phyloP scores from a whole-genome alignment of 2,329 filamentous ascomycete species.

The Xylaria sp. region DNA sequence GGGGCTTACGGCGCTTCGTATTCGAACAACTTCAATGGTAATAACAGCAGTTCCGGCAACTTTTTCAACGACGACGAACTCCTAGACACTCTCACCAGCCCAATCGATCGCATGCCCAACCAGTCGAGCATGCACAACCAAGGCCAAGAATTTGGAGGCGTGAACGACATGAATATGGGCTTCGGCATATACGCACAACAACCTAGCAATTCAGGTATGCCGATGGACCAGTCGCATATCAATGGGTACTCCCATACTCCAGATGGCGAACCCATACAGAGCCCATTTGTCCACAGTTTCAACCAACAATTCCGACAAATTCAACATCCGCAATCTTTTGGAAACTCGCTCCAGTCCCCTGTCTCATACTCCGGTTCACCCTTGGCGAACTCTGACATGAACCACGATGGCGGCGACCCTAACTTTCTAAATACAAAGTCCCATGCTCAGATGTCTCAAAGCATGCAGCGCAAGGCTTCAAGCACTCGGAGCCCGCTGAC shows the following conservation, averaged over 20 bases:
- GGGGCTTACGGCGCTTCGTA: constrained; percentile 71
- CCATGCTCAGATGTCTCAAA: constrained; percentile 68
- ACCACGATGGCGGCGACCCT: constrained; percentile 61
- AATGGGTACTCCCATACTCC: constrained; percentile 91
- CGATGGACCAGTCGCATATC: constrained; percentile 75
- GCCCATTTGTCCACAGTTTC: constrained; percentile 84
- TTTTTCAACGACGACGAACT: constrained; percentile 94
- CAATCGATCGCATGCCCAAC: constrained; percentile 58
- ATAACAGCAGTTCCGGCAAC: constrained; percentile 70
- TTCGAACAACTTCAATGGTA: constrained; percentile 68
- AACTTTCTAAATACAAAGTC: constrained; percentile 69
- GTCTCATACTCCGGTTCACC: constrained; percentile 63
- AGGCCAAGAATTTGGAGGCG: constrained; percentile 66
- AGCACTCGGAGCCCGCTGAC: constrained; percentile 84
- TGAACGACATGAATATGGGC: constrained; percentile 67
- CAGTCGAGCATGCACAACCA: constrained; percentile 64
- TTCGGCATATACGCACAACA: constrained; percentile 66
- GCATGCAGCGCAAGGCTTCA: constrained; percentile 78
- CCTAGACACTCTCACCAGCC: constrained; percentile 74
- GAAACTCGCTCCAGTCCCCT: constrained; percentile 65
- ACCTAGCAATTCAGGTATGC: constrained; percentile 65
- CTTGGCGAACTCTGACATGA: constrained; percentile 61
- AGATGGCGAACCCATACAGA: constrained; percentile 91
- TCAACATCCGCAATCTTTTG: constrained; percentile 67
- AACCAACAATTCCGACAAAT: constrained; percentile 82